A percentile compares a stretch with the other conserved stretches of the same genome.
Conservation (phyloP, 192 early-diverging fungal genomes). For the Mortierella claussenii region DNA sequence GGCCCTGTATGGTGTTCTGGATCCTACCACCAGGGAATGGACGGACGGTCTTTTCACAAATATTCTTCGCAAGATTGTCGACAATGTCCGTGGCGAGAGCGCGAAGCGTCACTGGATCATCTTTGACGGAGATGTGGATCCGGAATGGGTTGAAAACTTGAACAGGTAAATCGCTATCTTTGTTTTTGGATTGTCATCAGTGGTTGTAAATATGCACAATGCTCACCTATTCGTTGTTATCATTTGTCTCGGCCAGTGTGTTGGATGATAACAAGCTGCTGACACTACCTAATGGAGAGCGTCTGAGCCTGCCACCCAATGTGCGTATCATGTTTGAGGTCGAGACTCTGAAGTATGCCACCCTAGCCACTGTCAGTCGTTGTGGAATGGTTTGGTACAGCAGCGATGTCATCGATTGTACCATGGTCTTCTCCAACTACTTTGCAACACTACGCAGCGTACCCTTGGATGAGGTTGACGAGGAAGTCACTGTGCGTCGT, state of each 20-base stretch:
- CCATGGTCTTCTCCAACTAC: conserved; percentile 87
- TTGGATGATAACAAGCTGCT: conserved; percentile 98
- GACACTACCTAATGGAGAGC: conserved; percentile 98
- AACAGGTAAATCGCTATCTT: conserved; percentile 63
- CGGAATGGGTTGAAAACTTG: conserved; percentile 99
- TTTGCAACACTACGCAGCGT: conserved; percentile 78
- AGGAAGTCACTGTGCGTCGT: conserved; percentile 64
- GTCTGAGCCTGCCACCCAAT: conserved; percentile 92
- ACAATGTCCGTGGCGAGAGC: conserved; percentile 97
- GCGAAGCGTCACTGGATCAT: conserved; percentile 98
- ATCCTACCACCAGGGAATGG: conserved; percentile 99
- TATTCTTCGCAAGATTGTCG: conserved; percentile 96
- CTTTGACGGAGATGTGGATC: conserved; percentile 99
- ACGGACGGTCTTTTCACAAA: conserved; percentile 99
- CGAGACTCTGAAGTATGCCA: conserved; percentile 97
- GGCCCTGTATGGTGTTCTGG: conserved; percentile 94
- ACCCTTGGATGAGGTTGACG: conserved; percentile 85
- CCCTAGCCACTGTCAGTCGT: conserved; percentile 96
- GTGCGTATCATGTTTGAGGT: conserved; percentile 99
- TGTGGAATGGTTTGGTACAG: conserved; percentile 99
- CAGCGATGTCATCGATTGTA: conserved; percentile 83
- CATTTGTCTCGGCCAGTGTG: too few species aligned
- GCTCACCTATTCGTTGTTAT: too few species aligned
- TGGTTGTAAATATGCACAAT: too few species aligned
- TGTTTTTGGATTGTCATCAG: too few species aligned